These are phyloP conservation scores for Echeveria elegans DNA, from an alignment of 164 flowering plant genomes.

Conservation along the genomic window DNA sequence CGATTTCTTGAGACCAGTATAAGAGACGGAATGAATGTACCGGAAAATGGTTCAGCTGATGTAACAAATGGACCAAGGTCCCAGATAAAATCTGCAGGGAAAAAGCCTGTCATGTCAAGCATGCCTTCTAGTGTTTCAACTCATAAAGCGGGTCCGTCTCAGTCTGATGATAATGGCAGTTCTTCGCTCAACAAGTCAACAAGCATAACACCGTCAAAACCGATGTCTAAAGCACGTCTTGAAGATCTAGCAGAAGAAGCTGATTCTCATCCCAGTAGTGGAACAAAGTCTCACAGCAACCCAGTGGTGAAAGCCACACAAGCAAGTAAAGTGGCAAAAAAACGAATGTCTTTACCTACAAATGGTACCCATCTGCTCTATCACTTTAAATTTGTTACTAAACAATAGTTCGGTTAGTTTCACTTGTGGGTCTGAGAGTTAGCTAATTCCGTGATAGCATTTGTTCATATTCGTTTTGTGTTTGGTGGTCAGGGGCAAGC, in stretches of 20 bases:
- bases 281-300: slow-evolving; percentile 67
- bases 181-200: slow-evolving; percentile 56
- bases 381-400: background rate
- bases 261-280: slow-evolving; percentile 27
- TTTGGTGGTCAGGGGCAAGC: background rate
- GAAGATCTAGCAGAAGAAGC: slow-evolving; percentile 46
- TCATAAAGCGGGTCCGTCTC: slow-evolving; percentile 46
- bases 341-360: slow-evolving; percentile 68
- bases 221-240: slow-evolving; percentile 32
- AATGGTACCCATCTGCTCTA: slow-evolving; percentile 33
- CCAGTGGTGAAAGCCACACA: slow-evolving; percentile 64
- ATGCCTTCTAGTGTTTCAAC: slow-evolving; percentile 25
- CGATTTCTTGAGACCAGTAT: slow-evolving; percentile 73
- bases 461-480: background rate
- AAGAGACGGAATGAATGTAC: slow-evolving; percentile 59
- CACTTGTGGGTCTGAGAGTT: background rate
- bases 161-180: slow-evolving; percentile 53
- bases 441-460: background rate
- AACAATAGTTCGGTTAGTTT: background rate
- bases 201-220: slow-evolving; percentile 28
- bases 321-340: slow-evolving; percentile 41
- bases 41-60: slow-evolving; percentile 41
- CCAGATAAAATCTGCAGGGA: slow-evolving; percentile 31
- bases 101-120: slow-evolving; percentile 33
- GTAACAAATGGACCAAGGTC: slow-evolving; percentile 24